Evolutionary conservation across 2,329 filamentous ascomycete genomes (phyloP), one percentile per base, ranked within the genome.

Genomic region (Pseudogymnoascus destructans): DNA sequence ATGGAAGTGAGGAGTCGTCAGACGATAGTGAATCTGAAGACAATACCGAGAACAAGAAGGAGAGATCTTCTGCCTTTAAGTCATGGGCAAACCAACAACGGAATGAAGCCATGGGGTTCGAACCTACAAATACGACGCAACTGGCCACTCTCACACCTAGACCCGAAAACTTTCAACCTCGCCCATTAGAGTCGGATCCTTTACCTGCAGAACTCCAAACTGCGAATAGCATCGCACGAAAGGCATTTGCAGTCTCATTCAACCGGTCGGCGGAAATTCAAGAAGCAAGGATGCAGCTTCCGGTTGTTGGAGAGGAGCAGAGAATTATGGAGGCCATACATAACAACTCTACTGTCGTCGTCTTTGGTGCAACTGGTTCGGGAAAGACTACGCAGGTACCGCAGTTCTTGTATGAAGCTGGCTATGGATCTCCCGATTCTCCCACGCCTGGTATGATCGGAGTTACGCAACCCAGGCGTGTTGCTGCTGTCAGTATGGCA

Each of bases 321-420:
- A 90, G 86, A 66, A 91, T 98, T 27, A 97, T 98, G 91, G 93
- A 98, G 72, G 90, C 91, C 0, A 89, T 98, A 55, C 86, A 96
- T 71, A 92, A 92, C 68, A 87, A 96, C 69, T 81, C 92, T 57
- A 84, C 89, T 3, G 87, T 96, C 1, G 86, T 98, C 9, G 82
- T 98, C 6, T 96, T 92, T 73, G 93, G 93, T 71, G 86, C 90
- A 11, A 98, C 95, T 32, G 93, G 93, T 71, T 96, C 90, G 62
- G 93, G 93, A 70, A 98, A 98, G 72, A 98, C 95, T 0, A 98
- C 93, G 0, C 93, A 98, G 70, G 81, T 98, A 7, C 95, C 95
- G 0, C 93, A 98, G 67, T 98, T 98, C 67, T 76, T 98, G 27
- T 95, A 87, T 65, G 93, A 98, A 74, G 85, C 91, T 55, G 93